These are phyloP conservation scores for Penicillium herquei DNA, from an alignment of 495 filamentous ascomycete genomes.

Conservation along the genomic window DNA sequence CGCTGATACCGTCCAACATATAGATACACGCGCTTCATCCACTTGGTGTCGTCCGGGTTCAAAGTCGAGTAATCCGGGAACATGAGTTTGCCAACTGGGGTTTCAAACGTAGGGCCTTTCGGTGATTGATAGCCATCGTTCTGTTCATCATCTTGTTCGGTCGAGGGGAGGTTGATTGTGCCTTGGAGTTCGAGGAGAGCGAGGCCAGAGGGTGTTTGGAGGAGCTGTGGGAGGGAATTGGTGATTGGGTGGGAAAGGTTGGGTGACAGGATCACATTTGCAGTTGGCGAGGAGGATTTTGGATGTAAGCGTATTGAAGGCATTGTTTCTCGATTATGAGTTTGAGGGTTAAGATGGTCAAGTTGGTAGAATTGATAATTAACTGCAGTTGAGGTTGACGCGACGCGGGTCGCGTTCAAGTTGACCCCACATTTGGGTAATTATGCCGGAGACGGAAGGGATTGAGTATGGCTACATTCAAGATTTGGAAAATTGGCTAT, in stretches of 20 bases:
- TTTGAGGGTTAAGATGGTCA: no score
- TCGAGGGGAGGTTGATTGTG: slow-evolving; percentile 63
- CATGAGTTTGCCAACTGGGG: slow-evolving; percentile 68
- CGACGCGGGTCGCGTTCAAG: slow-evolving; percentile 17
- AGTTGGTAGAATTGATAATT: no score
- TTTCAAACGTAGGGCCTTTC: slow-evolving; percentile 33
- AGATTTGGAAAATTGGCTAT: no score
- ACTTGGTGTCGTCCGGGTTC: slow-evolving; percentile 53
- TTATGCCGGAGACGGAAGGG: neutral
- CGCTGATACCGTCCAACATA: slow-evolving; percentile 89
- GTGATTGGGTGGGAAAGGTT: slow-evolving; percentile 15
- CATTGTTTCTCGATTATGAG: slow-evolving; percentile 28
- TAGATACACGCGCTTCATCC: slow-evolving; percentile 87
- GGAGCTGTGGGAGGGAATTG: slow-evolving; percentile 74
- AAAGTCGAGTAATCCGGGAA: slow-evolving; percentile 70
- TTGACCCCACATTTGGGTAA: slow-evolving; percentile 12
- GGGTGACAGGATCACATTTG: neutral
- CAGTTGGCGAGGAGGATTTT: slow-evolving; percentile 4
- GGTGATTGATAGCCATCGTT: slow-evolving; percentile 9
- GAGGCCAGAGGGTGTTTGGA: slow-evolving; percentile 74
- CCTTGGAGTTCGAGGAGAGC: slow-evolving; percentile 92
- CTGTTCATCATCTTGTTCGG: slow-evolving; percentile 17
- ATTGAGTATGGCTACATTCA: neutral
- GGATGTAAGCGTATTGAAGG: slow-evolving; percentile 43
- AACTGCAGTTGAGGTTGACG: slow-evolving; percentile 1